phyloP scores from a whole-genome alignment of 2,329 filamentous ascomycete species.

The Fusarium nisikadoi region DNA sequence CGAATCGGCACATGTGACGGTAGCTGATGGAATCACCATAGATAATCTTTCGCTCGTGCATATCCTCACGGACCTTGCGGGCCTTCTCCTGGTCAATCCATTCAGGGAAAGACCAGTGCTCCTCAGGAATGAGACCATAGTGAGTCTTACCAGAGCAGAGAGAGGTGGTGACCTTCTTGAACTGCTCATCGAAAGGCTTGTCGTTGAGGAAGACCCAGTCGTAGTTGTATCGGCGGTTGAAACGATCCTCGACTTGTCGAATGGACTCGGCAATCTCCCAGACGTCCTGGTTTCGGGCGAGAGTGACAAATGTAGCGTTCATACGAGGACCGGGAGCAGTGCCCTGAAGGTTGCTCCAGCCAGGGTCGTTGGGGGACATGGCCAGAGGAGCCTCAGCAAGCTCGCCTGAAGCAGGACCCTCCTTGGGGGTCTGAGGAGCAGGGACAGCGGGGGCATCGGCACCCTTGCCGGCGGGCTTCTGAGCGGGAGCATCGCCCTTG shows the following conservation, averaged over 20 bases:
- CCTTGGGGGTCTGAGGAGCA: conserved; percentile 24
- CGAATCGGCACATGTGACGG: conserved; percentile 99
- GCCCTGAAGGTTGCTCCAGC: conserved; percentile 62
- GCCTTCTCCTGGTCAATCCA: conserved; percentile 97
- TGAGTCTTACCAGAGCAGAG: conserved; percentile 93
- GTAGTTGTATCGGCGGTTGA: conserved; percentile 96
- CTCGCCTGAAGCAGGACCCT: conserved; percentile 49
- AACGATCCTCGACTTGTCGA: conserved; percentile 95
- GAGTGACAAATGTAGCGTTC: conserved; percentile 97
- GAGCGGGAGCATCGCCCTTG: conserved; percentile 35
- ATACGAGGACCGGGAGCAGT: conserved; percentile 77
- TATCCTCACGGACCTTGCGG: conserved; percentile 88
- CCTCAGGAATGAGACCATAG: conserved; percentile 87
- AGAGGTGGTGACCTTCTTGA: conserved; percentile 90
- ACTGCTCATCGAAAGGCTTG: conserved; percentile 89
- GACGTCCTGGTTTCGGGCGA: conserved; percentile 91
- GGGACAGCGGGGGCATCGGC: conserved; percentile 3
- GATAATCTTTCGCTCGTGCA: conserved; percentile 94
- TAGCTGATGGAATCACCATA: conserved; percentile 98
- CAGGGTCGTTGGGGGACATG: conserved; percentile 62
- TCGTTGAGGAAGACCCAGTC: conserved; percentile 99
- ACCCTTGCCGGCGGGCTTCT: conserved; percentile 35
- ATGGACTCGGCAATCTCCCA: conserved; percentile 98
- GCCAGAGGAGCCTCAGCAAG: conserved; percentile 51
- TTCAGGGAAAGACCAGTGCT: conserved; percentile 97